Conservation (phyloP, 2,329 filamentous ascomycete species). For the Nigrospora sphaerica region DNA sequence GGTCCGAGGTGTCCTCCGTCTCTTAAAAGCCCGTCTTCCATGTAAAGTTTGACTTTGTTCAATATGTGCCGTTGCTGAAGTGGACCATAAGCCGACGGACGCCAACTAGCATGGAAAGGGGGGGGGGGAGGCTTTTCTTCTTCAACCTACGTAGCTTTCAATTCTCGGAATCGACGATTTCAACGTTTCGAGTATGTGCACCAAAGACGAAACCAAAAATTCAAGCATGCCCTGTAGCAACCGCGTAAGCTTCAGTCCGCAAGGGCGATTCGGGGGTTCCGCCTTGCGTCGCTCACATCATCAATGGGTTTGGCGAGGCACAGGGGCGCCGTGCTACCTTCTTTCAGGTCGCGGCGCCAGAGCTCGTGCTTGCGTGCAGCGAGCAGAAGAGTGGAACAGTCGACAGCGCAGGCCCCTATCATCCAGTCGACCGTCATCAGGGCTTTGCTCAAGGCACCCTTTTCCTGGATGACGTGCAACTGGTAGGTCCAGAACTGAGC, state of each 20-base stretch:
- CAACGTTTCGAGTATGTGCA: conserved; percentile 1
- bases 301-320: conserved; percentile 2
- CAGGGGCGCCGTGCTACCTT: conserved; percentile 4
- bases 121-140: background rate
- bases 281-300: background rate
- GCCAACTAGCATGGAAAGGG: too few relatives aligned
- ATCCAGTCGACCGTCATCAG: conserved; percentile 7
- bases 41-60: background rate
- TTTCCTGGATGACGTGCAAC: conserved; percentile 2
- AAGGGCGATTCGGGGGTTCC: too few relatives aligned
- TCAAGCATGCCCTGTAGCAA: background rate
- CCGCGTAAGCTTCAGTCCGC: too few relatives aligned
- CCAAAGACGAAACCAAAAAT: conserved; percentile 1
- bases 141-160: conserved; percentile 3
- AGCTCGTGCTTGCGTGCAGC: conserved; percentile 3
- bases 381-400: conserved; percentile 2
- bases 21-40: background rate
- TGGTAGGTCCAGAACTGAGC: conserved; percentile 5
- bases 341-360: conserved; percentile 3
- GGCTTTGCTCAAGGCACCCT: background rate
- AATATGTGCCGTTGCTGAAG: background rate
- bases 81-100: background rate
- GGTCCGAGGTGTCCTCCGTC: too few relatives aligned
- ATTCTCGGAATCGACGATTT: conserved; percentile 2
- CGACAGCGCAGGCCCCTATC: conserved; percentile 6